Conservation (phyloP, 768 basidiomycete species). For the Saitozyma sp. region DNA sequence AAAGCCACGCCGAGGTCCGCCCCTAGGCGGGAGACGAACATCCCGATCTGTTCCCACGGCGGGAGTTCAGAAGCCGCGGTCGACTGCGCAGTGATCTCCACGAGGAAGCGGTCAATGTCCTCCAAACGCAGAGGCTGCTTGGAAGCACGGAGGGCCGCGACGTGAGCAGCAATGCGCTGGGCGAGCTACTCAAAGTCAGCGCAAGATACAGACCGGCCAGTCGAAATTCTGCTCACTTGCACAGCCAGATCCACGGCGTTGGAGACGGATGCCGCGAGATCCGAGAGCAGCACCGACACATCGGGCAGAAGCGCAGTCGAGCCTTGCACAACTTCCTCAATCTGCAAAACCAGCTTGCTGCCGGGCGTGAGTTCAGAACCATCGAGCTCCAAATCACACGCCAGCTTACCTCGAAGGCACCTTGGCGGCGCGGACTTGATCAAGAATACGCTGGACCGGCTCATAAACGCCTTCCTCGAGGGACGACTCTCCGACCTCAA, state of each 20-base stretch:
- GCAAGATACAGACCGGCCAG: neutral
- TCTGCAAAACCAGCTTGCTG: constrained; percentile 82
- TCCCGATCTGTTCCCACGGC: constrained; percentile 75
- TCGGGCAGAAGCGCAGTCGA: constrained; percentile 66
- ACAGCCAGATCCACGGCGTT: constrained; percentile 90
- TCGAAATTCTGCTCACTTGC: constrained; percentile 59
- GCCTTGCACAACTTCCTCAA: constrained; percentile 75
- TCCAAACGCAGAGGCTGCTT: constrained; percentile 77
- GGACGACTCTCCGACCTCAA: constrained; percentile 74
- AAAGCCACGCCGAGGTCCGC: constrained; percentile 71
- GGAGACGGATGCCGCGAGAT: constrained; percentile 57
- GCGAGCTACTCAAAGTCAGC: constrained; percentile 64
- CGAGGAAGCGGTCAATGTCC: constrained; percentile 69
- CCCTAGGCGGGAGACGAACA: constrained; percentile 67
- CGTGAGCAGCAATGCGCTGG: constrained; percentile 80
- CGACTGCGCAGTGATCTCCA: constrained; percentile 69
- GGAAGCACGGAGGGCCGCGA: constrained; percentile 73
- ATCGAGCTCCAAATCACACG: too few species aligned
- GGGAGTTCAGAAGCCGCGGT: constrained; percentile 63
- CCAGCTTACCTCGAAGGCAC: constrained; percentile 68
- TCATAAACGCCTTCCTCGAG: constrained; percentile 73
- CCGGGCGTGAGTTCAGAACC: too few species aligned
- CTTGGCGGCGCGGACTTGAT: constrained; percentile 79
- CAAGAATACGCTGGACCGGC: constrained; percentile 77
- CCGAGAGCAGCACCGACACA: constrained; percentile 32